These are phyloP conservation scores for Epichloe sylvatica DNA, from an alignment of 2,329 filamentous ascomycete genomes.

Conservation along the genomic window DNA sequence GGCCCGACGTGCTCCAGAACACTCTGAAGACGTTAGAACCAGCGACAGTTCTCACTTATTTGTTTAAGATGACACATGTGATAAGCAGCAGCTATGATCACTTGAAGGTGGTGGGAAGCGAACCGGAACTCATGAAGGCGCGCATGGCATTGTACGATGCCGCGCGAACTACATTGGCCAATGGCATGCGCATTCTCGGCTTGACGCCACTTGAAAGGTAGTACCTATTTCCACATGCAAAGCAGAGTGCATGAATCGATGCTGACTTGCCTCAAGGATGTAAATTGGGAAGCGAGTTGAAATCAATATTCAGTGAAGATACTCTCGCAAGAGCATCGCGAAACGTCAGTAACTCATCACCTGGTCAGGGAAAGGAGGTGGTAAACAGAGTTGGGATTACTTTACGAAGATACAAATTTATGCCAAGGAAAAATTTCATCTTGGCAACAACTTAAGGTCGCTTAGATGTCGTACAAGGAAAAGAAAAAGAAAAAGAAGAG, in stretches of 20 bases:
- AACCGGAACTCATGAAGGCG: constrained; percentile 50
- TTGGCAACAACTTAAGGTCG: too few species aligned
- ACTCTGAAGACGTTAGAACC: constrained; percentile 76
- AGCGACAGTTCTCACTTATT: constrained; percentile 38
- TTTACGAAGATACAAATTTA: too few species aligned
- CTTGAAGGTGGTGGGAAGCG: constrained; percentile 67
- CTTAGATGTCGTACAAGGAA: too few species aligned
- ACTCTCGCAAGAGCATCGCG: neutral
- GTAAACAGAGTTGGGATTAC: too few species aligned
- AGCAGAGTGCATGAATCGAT: neutral
- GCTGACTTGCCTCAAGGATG: constrained; percentile 4
- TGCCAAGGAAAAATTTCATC: too few species aligned
- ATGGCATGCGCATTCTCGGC: constrained; percentile 72
- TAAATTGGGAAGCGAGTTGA: neutral
- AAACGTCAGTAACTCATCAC: too few species aligned
- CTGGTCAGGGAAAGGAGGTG: neutral
- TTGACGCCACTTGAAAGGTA: constrained; percentile 57
- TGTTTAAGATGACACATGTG: constrained; percentile 77
- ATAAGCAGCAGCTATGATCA: constrained; percentile 72
- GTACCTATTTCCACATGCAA: neutral
- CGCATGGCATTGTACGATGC: constrained; percentile 49
- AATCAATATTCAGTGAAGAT: too few species aligned
- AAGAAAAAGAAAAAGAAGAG: too few species aligned
- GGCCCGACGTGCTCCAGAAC: constrained; percentile 73
- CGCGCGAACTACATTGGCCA: constrained; percentile 60